Conservation (phyloP, 2,329 filamentous ascomycete species). For the Aspergillus hiratsukae region DNA sequence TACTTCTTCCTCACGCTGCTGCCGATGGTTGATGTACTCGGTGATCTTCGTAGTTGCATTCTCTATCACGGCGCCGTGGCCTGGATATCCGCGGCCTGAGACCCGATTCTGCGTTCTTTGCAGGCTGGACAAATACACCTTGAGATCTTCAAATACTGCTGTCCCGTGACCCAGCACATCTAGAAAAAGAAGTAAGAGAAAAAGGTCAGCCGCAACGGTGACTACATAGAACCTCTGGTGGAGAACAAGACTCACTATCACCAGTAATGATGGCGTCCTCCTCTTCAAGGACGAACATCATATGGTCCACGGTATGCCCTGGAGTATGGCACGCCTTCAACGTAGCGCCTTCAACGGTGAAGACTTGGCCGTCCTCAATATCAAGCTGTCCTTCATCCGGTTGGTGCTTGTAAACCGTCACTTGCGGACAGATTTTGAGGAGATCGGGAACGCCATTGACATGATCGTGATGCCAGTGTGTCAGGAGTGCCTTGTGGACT, state of each 20-base stretch:
- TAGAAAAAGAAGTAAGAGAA: constrained; percentile 12
- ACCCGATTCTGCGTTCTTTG: constrained; percentile 61
- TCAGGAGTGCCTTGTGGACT: constrained; percentile 68
- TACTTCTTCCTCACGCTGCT: constrained; percentile 74
- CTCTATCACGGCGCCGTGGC: constrained; percentile 75
- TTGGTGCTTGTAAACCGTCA: constrained; percentile 62
- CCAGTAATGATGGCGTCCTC: constrained; percentile 82
- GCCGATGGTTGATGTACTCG: constrained; percentile 80
- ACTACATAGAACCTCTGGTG: not conserved
- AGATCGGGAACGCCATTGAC: constrained; percentile 70
- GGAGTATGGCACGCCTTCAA: constrained; percentile 64
- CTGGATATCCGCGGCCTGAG: constrained; percentile 71
- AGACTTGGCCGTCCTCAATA: constrained; percentile 54
- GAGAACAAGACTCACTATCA: constrained; percentile 53
- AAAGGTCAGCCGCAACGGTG: not conserved
- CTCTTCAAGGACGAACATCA: constrained; percentile 70
- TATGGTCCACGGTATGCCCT: constrained; percentile 79
- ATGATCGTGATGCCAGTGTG: constrained; percentile 92
- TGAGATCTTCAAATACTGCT: constrained; percentile 75
- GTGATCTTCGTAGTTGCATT: constrained; percentile 66
- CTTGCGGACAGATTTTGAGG: constrained; percentile 57
- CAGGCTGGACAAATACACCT: constrained; percentile 64
- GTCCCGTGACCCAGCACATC: constrained; percentile 82
- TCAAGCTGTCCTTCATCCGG: constrained; percentile 49
- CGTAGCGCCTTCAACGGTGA: constrained; percentile 52